phyloP scores from a whole-genome alignment of 2,329 filamentous ascomycete species.

The Lecanoromycetidae sp. region DNA sequence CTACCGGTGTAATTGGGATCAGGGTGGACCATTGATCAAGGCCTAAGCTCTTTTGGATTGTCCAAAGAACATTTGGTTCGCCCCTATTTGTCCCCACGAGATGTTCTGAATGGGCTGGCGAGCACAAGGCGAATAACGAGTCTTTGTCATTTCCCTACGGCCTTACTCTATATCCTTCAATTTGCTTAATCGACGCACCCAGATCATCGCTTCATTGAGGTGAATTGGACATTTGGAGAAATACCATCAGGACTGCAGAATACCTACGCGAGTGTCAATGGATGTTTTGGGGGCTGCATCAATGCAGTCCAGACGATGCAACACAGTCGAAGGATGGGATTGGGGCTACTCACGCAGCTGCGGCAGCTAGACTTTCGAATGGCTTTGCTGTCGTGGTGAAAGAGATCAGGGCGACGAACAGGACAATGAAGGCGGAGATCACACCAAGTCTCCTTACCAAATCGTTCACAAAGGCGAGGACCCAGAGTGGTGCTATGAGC shows the following conservation, averaged over 20 bases:
- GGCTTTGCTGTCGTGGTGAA: slow-evolving; percentile 3
- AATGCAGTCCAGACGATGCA: not conserved
- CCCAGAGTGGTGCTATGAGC: slow-evolving; percentile 7
- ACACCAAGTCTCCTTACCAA: not conserved
- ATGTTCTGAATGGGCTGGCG: too few species aligned
- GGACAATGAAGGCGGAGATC: slow-evolving; percentile 2
- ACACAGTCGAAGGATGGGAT: too few species aligned
- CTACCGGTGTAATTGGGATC: too few species aligned
- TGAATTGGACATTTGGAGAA: not conserved
- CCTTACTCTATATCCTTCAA: too few species aligned
- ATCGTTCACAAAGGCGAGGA: not conserved
- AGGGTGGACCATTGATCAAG: too few species aligned
- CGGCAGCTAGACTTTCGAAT: slow-evolving; percentile 5
- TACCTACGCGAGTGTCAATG: not conserved
- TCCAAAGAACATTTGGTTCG: too few species aligned
- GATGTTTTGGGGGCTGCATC: not conserved
- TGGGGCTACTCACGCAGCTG: not conserved
- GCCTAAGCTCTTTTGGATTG: too few species aligned
- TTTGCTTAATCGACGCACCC: too few species aligned
- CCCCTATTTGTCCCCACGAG: too few species aligned
- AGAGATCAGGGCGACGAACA: slow-evolving; percentile 2
- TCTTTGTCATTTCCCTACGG: too few species aligned
- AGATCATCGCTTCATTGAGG: too few species aligned
- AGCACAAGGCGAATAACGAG: too few species aligned
- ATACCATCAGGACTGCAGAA: slow-evolving; percentile 2